phyloP scores from a whole-genome alignment of 495 filamentous ascomycete species.

The Penicillium egyptiacum region DNA sequence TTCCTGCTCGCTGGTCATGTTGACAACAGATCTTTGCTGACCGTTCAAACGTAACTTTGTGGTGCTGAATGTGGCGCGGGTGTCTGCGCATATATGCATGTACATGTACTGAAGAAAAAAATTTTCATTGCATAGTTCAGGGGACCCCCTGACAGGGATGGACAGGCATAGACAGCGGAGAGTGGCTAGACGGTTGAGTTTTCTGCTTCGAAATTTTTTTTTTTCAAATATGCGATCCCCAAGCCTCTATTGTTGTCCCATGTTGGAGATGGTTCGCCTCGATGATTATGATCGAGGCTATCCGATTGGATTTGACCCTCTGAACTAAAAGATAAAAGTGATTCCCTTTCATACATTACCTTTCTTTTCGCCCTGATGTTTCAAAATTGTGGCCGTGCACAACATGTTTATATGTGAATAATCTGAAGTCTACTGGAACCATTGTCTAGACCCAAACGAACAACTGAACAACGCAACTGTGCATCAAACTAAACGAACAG shows the following conservation, averaged over 20 bases:
- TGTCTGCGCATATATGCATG: conserved; percentile 22
- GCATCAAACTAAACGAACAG: conserved; percentile 1
- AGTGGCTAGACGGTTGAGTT: conserved; percentile 8
- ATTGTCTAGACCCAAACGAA: conserved; percentile 1
- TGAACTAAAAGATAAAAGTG: conserved; percentile 19
- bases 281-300: conserved; percentile 6
- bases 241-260: conserved; percentile 3
- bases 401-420: conserved; percentile 9
- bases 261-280: conserved; percentile 8
- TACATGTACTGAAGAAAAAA: conserved; percentile 19
- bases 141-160: conserved; percentile 18
- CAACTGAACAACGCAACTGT: conserved; percentile 9
- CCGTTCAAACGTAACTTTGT: conserved; percentile 12
- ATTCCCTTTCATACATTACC: conserved; percentile 14
- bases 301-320: conserved; percentile 18
- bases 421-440: not conserved
- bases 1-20: conserved; percentile 18
- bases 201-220: not conserved
- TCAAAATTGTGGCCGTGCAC: conserved; percentile 11
- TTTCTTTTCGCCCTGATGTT: conserved; percentile 8
- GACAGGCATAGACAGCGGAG: conserved; percentile 1
- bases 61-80: conserved; percentile 20
- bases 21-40: conserved; percentile 5
- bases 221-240: not conserved
- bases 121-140: conserved; percentile 14